Conservation (phyloP, 257 asterid species). For the Apocynum venetum region DNA sequence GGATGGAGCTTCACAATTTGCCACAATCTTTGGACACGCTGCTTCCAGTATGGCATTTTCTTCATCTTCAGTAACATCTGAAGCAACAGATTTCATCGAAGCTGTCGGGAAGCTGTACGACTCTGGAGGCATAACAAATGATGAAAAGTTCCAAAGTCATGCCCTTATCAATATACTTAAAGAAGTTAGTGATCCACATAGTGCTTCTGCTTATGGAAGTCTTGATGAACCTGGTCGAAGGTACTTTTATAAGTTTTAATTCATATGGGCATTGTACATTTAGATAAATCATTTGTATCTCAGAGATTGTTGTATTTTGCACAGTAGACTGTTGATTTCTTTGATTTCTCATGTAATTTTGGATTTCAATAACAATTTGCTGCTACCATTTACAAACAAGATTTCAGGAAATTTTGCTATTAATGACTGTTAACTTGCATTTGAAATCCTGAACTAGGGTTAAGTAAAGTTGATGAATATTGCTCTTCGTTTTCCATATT, state of each 20-base stretch:
- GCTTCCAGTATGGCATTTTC: conserved; percentile 30
- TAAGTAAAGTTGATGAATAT: not conserved
- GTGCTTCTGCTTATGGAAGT: conserved; percentile 75
- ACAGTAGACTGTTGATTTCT: not conserved
- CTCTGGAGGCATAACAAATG: conserved; percentile 35
- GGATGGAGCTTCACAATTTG: conserved; percentile 36
- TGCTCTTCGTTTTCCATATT: not conserved
- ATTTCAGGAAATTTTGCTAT: not conserved
- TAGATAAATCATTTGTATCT: not conserved
- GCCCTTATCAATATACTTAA: conserved; percentile 67
- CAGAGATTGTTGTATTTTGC: not conserved
- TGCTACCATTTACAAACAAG: not conserved
- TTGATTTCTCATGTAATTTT: not conserved
- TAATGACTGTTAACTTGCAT: not conserved
- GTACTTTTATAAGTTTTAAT: conserved; percentile 31
- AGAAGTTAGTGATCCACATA: conserved; percentile 58
- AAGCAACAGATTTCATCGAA: conserved; percentile 47
- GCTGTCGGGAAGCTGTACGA: conserved; percentile 55
- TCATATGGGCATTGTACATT: conserved; percentile 1
- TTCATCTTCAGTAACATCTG: conserved; percentile 52
- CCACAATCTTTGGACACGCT: conserved; percentile 37
- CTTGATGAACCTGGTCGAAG: conserved; percentile 96
- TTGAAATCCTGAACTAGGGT: not conserved
- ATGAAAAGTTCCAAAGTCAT: conserved; percentile 71
- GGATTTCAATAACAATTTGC: not conserved